These are phyloP conservation scores for Rhizopus stolonifer DNA, from an alignment of 371 early-diverging fungal genomes.

Conservation along the genomic window DNA sequence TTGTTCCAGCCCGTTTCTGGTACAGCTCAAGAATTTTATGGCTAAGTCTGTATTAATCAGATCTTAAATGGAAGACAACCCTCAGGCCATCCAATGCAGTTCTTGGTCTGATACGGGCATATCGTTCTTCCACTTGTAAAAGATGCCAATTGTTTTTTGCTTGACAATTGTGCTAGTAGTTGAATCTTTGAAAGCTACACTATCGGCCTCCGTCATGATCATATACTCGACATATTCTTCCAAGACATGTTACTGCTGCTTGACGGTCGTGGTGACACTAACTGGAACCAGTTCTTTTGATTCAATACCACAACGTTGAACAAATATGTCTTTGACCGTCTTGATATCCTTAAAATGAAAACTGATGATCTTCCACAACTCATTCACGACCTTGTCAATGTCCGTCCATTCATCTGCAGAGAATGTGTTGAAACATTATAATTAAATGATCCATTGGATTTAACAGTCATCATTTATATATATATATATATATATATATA, in stretches of 20 bases:
- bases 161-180: neutral
- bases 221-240: neutral
- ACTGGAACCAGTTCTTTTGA: no score
- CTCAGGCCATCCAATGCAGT: neutral
- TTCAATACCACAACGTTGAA: neutral
- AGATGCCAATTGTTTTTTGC: neutral
- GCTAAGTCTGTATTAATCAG: neutral
- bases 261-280: no score
- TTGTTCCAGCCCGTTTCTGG: neutral
- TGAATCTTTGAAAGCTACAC: constrained; percentile 3
- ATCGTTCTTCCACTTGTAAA: neutral
- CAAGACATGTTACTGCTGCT: no score
- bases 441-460: no score
- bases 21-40: constrained; percentile 2
- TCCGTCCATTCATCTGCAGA: constrained; percentile 1
- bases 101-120: neutral
- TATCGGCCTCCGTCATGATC: constrained; percentile 1
- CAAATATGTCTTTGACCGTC: neutral
- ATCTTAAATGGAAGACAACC: constrained; percentile 1
- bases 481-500: no score
- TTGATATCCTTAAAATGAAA: neutral
- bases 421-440: constrained; percentile 1
- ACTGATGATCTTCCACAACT: neutral
- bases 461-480: no score
- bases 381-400: neutral